Percentiles rank a stretch among this genome's conserved stretches.
Evolutionary conservation across 495 filamentous ascomycete genomes (phyloP).

Genomic region (Tetracladium setigerum): DNA sequence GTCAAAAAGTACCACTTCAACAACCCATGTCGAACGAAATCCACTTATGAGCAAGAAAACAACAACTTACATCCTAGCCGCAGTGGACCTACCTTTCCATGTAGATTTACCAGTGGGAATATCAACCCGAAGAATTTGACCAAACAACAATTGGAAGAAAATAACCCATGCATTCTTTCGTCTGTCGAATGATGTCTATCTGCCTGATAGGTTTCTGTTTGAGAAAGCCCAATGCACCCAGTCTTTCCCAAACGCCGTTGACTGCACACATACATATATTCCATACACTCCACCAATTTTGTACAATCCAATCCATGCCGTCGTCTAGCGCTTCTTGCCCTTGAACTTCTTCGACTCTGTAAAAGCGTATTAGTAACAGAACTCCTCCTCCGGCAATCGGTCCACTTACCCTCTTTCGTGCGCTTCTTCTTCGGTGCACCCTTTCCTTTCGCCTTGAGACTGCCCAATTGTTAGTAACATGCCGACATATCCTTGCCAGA

Average conservation of each 20-base stretch:
- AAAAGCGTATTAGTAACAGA: conserved; percentile 1
- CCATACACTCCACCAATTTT: not conserved
- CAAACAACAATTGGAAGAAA: not conserved
- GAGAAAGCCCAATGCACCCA: conserved; percentile 1
- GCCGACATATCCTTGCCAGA: conserved; percentile 6
- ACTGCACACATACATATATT: conserved; percentile 11
- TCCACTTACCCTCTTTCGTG: conserved; percentile 51
- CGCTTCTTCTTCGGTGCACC: conserved; percentile 87
- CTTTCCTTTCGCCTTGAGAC: conserved; percentile 74
- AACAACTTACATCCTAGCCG: too few species aligned
- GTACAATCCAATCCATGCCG: conserved; percentile 8
- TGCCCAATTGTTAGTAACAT: conserved; percentile 29
- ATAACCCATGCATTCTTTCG: too few species aligned
- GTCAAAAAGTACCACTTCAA: too few species aligned
- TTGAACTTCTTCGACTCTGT: conserved; percentile 31
- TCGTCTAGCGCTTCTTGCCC: conserved; percentile 20
- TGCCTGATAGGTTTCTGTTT: too few species aligned
- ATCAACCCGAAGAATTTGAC: too few species aligned
- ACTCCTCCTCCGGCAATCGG: too few species aligned
- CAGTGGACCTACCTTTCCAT: too few species aligned
- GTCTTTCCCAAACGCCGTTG: conserved; percentile 12
- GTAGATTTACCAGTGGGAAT: too few species aligned
- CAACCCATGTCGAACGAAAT: too few species aligned
- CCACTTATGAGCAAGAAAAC: too few species aligned
- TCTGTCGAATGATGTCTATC: too few species aligned